These are phyloP conservation scores for Xylaria sp. DNA, from an alignment of 495 filamentous ascomycete genomes.

Conservation along the genomic window DNA sequence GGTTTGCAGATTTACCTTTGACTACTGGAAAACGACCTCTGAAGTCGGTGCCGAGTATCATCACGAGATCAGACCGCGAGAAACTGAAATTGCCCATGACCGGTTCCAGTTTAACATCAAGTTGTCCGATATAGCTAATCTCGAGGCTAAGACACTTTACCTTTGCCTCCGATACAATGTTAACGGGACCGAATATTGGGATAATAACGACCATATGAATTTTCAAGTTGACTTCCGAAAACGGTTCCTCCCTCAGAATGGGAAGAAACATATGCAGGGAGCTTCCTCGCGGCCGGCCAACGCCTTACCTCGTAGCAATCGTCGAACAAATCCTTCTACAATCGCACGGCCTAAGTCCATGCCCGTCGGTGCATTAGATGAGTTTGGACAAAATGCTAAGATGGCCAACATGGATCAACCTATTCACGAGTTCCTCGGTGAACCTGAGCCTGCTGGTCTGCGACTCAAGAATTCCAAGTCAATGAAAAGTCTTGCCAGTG, in stretches of 20 bases:
- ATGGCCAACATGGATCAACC: conserved; percentile 64
- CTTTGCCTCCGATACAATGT: conserved; percentile 91
- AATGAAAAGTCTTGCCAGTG: conserved; percentile 52
- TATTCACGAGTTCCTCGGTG: conserved; percentile 60
- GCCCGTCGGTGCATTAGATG: conserved; percentile 66
- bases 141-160: conserved; percentile 88
- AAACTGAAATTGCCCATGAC: conserved; percentile 74
- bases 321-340: conserved; percentile 55
- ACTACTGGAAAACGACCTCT: conserved; percentile 98
- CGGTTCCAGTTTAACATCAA: conserved; percentile 94
- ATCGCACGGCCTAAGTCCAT: conserved; percentile 65
- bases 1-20: conserved; percentile 89
- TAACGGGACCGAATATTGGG: conserved; percentile 88
- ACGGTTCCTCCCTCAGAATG: conserved; percentile 66
- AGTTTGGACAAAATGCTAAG: conserved; percentile 68
- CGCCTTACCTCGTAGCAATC: conserved; percentile 79
- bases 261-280: conserved; percentile 58
- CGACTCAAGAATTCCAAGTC: conserved; percentile 62
- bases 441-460: conserved; percentile 50
- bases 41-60: conserved; percentile 90
- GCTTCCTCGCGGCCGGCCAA: conserved; percentile 61
- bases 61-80: conserved; percentile 74
- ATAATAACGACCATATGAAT: conserved; percentile 86
- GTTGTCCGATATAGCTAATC: conserved; percentile 84
- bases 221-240: conserved; percentile 93